Evolutionary conservation across 2,329 filamentous ascomycete species (phyloP).

Genomic region (Aspergillus felis): DNA sequence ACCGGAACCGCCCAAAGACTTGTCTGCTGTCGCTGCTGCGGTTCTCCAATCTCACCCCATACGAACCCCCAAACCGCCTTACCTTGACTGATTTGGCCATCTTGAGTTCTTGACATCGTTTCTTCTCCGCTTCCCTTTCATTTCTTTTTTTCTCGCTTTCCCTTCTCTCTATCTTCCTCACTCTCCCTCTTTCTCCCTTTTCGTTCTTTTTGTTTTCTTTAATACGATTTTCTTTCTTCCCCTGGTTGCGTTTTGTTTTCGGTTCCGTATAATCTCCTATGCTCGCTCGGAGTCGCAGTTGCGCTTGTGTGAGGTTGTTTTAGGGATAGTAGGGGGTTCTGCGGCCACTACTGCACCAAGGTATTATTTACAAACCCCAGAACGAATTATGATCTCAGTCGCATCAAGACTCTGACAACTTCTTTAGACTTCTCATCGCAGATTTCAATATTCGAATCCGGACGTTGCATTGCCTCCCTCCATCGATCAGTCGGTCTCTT

Average conservation of each 20-base stretch:
- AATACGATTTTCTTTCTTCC: constrained; percentile 10
- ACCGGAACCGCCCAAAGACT: constrained; percentile 15
- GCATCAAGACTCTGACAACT: not conserved
- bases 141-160: constrained; percentile 2
- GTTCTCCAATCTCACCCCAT: constrained; percentile 7
- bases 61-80: not conserved
- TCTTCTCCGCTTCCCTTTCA: constrained; percentile 1
- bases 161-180: constrained; percentile 9
- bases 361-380: not conserved
- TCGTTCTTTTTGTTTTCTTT: constrained; percentile 5
- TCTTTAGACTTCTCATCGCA: not conserved
- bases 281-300: constrained; percentile 13
- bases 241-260: constrained; percentile 9
- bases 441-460: not conserved
- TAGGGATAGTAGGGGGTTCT: constrained; percentile 10
- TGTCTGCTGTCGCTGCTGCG: constrained; percentile 10
- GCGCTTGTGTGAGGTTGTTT: constrained; percentile 8
- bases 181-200: not conserved
- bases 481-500: not conserved
- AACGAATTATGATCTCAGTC: not conserved
- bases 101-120: not conserved
- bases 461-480: constrained; percentile 4
- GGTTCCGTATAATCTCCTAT: constrained; percentile 12
- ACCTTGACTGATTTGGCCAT: not conserved
- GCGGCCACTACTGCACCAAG: not conserved